Base-by-base conservation (phyloP, 1,139 yeast species). In the Suhomyces chickasaworum region DNA sequence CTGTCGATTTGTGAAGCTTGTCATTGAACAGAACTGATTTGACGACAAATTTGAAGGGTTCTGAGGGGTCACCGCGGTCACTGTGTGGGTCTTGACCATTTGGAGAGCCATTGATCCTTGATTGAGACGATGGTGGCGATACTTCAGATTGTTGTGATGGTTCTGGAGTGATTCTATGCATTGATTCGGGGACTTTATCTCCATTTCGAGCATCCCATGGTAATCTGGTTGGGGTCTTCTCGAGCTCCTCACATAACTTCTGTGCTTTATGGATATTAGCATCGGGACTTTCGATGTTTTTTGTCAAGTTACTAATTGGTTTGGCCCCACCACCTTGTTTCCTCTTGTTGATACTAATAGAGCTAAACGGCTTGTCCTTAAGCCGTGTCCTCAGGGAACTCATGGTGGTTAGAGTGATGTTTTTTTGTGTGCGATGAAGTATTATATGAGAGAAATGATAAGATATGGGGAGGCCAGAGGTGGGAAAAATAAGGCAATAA, bases 271-370 rank as follows among this genome's bases (percentile, higher is more conserved):
- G 35, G 15, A 47, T 39, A 12, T 41, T 42, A 4, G 22, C 27
- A 18, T 38, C 36, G 18, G 40, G 33, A 17, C 34, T n/a, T 17
- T 39, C 41, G 29, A 33, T 17, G 13, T 27, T 39, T 31, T 27
- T 27, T 23, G 46, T 41, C 9, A 50, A 30, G 3, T 37, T 50
- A 38, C 47, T 48, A 43, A 48, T 35, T 16, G 53, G 53, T 21
- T 41, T 41, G 34, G 45, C 46, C 2, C 53, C 53, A 7, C 53
- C 53, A 13, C 51, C 51, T 20, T 39, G 51, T 34, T 49, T 49
- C 23, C 45, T 38, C 30, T 46, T 46, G 36, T 37, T 39, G 22
- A 48, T 38, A 25, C 49, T 43, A 18, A 50, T 41, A 30, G 51
- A 46, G 25, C 37, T 39, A 38, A 43, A 50, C 37, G 46, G 45